Base-by-base conservation (phyloP, 164 flowering plant species). In the Liquidambar formosana region DNA sequence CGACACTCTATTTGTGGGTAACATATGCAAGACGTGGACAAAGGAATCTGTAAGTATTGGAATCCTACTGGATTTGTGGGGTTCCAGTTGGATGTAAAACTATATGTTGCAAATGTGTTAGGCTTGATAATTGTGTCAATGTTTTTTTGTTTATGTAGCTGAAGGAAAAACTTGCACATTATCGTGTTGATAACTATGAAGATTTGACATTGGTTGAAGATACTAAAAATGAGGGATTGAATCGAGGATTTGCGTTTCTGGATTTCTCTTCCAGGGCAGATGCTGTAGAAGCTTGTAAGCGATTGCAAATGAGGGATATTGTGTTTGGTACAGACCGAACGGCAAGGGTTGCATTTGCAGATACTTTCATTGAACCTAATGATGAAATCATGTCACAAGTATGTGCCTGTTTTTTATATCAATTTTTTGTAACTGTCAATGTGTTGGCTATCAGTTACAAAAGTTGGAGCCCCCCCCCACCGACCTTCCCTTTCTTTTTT, bases 191-290 rank as follows among this genome's bases (percentile, higher is more conserved):
- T 27, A 66, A 66, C 23, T 57, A 54, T 41, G 81, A 78, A 56
- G 81, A 72, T 18, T 63, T 78, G 61, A 78, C 81, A 57, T 54
- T 78, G 61, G 79, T 78, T 38, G 81, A 78, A 63, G 81, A 78
- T 38, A 63, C 63, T 22, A 73, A 67, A 47, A 78, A 70, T 49
- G 69, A 69, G 58, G 81, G 81, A 21, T 65, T 73, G 72, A 75
- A 78, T 75, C 67, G 81, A 43, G 79, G 81, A 41, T 78, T 78
- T 51, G 74, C 81, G 15, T 78, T 78, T 51, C 68, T 78, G 61
- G 81, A 78, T 58, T 78, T 78, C 61, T 44, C 76, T 28, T 69
- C 71, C 0, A 61, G 79, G 53, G 19, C 79, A 15, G 76, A 78
- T 46, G 81, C 81, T n/a, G 49, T 72, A 69, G 78, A 75, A 19